Conservation (phyloP, 805 yeast species). For the Pichia kluyveri region DNA sequence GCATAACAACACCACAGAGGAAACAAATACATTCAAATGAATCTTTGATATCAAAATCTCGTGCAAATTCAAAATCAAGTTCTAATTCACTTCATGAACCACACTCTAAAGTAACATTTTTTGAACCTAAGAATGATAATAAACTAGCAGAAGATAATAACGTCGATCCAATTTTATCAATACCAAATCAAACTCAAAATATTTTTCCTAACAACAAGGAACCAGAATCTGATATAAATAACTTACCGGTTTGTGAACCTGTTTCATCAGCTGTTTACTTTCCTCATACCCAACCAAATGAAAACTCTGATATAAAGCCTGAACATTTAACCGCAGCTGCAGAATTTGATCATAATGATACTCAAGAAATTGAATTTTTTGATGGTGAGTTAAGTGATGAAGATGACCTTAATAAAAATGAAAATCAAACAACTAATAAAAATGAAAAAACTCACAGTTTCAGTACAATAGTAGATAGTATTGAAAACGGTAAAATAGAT, state of each 20-base stretch:
- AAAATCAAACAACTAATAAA: neutral
- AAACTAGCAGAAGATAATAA: no score
- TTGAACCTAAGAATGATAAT: no score
- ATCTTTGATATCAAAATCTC: neutral
- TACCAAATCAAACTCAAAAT: no score
- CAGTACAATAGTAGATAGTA: no score
- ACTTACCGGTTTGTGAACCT: slow-evolving; percentile 37
- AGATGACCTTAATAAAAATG: neutral
- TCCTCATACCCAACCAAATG: slow-evolving; percentile 47
- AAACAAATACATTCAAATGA: neutral
- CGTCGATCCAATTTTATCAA: no score
- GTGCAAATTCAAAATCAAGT: neutral
- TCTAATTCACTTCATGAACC: neutral
- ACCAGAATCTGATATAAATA: slow-evolving; percentile 1
- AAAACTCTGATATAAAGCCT: slow-evolving; percentile 7
- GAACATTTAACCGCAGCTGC: slow-evolving; percentile 42
- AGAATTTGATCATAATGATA: slow-evolving; percentile 32
- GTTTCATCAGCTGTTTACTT: slow-evolving; percentile 63
- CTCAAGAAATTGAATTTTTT: neutral
- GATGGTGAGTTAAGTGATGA: neutral
- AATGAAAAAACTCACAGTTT: neutral
- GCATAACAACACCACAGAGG: no score
- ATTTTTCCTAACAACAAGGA: neutral
- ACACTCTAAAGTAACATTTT: no score
- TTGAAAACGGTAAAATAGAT: no score